A percentile compares a stretch with the other conserved stretches of the same genome.
Evolutionary conservation across 1,284 basidiomycete species (phyloP).

Genomic region (Coniophora puteana): DNA sequence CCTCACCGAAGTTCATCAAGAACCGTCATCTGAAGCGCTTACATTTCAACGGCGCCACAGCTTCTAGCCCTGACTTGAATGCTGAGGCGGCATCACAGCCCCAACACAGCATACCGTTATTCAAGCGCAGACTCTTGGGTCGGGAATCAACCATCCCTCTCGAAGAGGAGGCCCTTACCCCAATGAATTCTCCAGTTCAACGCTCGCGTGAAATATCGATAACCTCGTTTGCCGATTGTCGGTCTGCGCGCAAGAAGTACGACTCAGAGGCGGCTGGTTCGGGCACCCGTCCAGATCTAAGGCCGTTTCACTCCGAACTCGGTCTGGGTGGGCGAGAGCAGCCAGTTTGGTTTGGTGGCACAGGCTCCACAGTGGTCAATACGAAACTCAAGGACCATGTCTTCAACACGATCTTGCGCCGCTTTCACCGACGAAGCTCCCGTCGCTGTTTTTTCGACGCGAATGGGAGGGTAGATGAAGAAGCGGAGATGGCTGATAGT

Average conservation of each 20-base stretch:
- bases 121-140: slow-evolving; percentile 39
- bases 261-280: slow-evolving; percentile 30
- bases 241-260: slow-evolving; percentile 19
- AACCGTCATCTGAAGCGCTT: slow-evolving; percentile 33
- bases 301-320: slow-evolving; percentile 37
- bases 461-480: slow-evolving; percentile 33
- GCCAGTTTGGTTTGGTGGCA: slow-evolving; percentile 69
- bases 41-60: slow-evolving; percentile 46
- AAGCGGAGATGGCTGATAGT: slow-evolving; percentile 39
- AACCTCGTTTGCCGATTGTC: slow-evolving; percentile 16
- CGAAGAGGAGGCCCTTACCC: slow-evolving; percentile 46
- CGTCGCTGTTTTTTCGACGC: slow-evolving; percentile 31
- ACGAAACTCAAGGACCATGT: slow-evolving; percentile 92
- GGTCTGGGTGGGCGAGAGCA: slow-evolving; percentile 26
- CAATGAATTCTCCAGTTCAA: slow-evolving; percentile 49
- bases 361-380: slow-evolving; percentile 89
- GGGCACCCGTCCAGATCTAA: slow-evolving; percentile 31
- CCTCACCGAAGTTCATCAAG: slow-evolving; percentile 24
- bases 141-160: slow-evolving; percentile 33
- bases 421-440: slow-evolving; percentile 54
- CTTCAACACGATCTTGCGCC: slow-evolving; percentile 79
- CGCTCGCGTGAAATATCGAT: slow-evolving; percentile 6
- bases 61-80: slow-evolving; percentile 62
- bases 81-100: no score
- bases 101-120: no score